Evolutionary conservation across 2,329 filamentous ascomycete species (phyloP).

Genomic region (Parastagonospora nodorum): DNA sequence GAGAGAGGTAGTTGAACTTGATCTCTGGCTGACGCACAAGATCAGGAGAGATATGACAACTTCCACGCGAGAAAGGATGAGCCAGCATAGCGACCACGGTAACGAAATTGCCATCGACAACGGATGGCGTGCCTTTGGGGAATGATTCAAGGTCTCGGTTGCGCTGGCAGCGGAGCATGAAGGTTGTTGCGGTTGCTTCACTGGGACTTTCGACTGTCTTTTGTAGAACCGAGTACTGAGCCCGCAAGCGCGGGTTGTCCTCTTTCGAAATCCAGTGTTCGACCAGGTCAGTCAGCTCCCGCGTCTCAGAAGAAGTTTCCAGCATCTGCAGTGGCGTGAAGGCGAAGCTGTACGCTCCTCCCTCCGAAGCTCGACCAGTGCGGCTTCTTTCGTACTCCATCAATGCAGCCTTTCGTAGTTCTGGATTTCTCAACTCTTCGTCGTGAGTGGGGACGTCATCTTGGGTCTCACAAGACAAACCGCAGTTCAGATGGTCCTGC

Average conservation of each 20-base stretch:
- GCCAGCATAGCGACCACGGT: constrained; percentile 17
- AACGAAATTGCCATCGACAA: constrained; percentile 20
- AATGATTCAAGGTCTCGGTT: constrained; percentile 9
- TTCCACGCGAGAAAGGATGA: constrained; percentile 51
- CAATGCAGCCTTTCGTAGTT: constrained; percentile 11
- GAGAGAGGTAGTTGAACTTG: constrained; percentile 50
- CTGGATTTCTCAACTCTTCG: constrained; percentile 8
- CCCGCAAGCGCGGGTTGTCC: constrained; percentile 1
- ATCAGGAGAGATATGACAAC: constrained; percentile 46
- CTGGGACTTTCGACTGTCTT: constrained; percentile 14
- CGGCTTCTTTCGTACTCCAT: constrained; percentile 17
- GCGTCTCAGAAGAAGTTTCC: constrained; percentile 14
- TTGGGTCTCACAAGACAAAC: constrained; percentile 4
- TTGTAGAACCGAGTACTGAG: constrained; percentile 19
- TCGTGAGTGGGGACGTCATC: constrained; percentile 18
- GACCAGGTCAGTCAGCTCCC: constrained; percentile 10
- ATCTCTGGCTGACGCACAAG: constrained; percentile 41
- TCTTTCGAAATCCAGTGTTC: not conserved
- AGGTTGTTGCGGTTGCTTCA: constrained; percentile 23
- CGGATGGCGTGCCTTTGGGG: constrained; percentile 10
- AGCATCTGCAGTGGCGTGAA: constrained; percentile 27
- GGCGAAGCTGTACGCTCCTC: constrained; percentile 21
- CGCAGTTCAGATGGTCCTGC: constrained; percentile 56
- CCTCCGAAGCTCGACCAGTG: constrained; percentile 22
- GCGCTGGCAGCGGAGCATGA: constrained; percentile 19